A percentile compares a stretch with the other conserved stretches of the same genome.
phyloP scores from a whole-genome alignment of 257 asterid genomes.

The Solanum verrucosum region DNA sequence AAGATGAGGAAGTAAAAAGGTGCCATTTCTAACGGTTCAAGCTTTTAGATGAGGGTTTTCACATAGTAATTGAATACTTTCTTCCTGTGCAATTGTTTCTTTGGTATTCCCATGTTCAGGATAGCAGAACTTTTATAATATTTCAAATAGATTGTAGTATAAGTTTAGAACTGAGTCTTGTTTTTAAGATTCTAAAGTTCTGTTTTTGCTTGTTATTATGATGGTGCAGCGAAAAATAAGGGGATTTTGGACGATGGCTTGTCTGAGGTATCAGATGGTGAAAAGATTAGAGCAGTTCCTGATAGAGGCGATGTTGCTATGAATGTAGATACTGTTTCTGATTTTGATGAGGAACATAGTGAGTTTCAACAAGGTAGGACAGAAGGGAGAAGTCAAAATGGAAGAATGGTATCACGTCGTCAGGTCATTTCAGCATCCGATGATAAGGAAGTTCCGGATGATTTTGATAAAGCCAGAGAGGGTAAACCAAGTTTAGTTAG shows the following conservation, averaged over 20 bases:
- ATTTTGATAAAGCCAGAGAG: constrained; percentile 24
- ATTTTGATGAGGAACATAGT: constrained; percentile 24
- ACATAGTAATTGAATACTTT: background rate
- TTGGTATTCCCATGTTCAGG: background rate
- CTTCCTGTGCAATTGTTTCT: background rate
- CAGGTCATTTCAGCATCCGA: constrained; percentile 24
- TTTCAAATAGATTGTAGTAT: background rate
- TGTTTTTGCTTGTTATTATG: constrained; percentile 5
- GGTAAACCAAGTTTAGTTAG: constrained; percentile 31
- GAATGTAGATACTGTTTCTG: constrained; percentile 21
- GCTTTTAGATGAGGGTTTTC: background rate
- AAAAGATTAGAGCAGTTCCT: constrained; percentile 18
- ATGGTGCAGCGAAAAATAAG: constrained; percentile 50
- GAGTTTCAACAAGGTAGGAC: constrained; percentile 14
- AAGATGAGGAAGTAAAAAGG: background rate
- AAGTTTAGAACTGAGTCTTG: background rate
- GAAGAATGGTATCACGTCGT: constrained; percentile 23
- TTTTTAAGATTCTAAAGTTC: background rate
- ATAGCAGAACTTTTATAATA: background rate
- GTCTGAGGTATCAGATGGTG: constrained; percentile 35
- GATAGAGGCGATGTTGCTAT: constrained; percentile 22
- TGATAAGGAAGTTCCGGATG: constrained; percentile 20
- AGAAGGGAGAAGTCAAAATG: constrained; percentile 15
- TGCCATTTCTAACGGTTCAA: background rate
- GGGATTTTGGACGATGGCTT: constrained; percentile 41